Conservation (phyloP, 345 rosid species). For the Microcos paniculata region DNA sequence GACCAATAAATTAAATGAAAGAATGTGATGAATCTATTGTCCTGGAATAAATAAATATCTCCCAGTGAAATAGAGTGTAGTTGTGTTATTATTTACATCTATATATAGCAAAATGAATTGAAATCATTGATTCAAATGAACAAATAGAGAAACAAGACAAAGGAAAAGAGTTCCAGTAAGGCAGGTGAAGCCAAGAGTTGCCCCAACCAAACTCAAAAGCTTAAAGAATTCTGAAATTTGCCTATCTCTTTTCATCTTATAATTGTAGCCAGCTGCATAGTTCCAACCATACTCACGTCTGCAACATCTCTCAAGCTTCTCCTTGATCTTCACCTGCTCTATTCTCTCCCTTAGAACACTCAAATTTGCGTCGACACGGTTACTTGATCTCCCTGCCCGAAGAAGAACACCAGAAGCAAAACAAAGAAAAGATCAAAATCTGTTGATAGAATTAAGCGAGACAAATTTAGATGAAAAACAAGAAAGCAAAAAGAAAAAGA, state of each 20-base stretch:
- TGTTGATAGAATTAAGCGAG: too few relatives aligned
- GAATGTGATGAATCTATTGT: too few relatives aligned
- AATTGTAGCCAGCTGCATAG: slow-evolving; percentile 28
- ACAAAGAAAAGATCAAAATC: neutral
- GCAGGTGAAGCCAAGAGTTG: slow-evolving; percentile 40
- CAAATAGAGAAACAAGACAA: slow-evolving; percentile 36
- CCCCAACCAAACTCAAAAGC: slow-evolving; percentile 30
- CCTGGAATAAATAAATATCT: too few relatives aligned
- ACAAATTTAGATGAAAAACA: neutral
- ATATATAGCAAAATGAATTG: neutral
- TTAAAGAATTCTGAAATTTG: slow-evolving; percentile 27
- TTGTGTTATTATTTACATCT: neutral
- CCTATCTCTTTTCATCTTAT: slow-evolving; percentile 24
- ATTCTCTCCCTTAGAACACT: slow-evolving; percentile 47
- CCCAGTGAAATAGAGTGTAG: too few relatives aligned
- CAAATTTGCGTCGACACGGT: slow-evolving; percentile 43
- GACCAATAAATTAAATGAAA: too few relatives aligned
- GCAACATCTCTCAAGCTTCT: slow-evolving; percentile 53
- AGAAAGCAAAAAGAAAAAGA: neutral
- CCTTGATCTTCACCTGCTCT: slow-evolving; percentile 42
- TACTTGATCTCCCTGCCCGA: slow-evolving; percentile 30
- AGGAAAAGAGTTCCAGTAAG: slow-evolving; percentile 36
- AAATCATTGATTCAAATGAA: slow-evolving; percentile 28
- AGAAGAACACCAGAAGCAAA: too few relatives aligned
- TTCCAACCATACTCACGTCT: slow-evolving; percentile 48